Conservation (phyloP, 768 basidiomycete species). For the Tylopilus sp. region DNA sequence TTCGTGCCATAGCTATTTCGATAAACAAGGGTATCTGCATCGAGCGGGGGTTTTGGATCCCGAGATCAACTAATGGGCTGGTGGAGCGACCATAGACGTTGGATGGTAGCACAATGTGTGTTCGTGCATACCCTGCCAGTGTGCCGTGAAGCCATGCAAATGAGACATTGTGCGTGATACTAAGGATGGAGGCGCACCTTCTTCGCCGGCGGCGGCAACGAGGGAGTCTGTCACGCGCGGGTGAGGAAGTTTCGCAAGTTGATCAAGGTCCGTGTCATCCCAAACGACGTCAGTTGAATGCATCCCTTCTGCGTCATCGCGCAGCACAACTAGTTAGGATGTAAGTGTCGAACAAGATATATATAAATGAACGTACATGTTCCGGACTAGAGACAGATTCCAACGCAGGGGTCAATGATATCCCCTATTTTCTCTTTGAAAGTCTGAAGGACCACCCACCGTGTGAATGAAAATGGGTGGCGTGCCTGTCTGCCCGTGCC, state of each 20-base stretch:
- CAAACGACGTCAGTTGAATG: slow-evolving; percentile 39
- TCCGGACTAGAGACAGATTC: not conserved
- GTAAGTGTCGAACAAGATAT: not conserved
- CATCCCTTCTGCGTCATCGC: slow-evolving; percentile 43
- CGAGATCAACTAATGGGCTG: slow-evolving; percentile 42
- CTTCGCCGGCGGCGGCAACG: slow-evolving; percentile 42
- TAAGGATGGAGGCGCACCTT: not conserved
- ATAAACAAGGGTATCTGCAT: slow-evolving; percentile 51
- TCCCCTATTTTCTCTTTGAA: too few species aligned
- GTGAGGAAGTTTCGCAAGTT: slow-evolving; percentile 42
- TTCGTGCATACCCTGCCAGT: slow-evolving; percentile 1
- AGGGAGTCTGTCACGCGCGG: slow-evolving; percentile 48
- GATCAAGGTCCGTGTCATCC: slow-evolving; percentile 43
- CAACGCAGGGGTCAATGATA: too few species aligned
- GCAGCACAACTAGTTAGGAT: slow-evolving; percentile 34
- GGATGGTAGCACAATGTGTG: slow-evolving; percentile 46
- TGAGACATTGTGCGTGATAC: not conserved
- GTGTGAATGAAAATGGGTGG: slow-evolving; percentile 55
- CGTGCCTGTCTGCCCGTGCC: slow-evolving; percentile 38
- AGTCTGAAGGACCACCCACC: slow-evolving; percentile 35
- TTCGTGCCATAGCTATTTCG: slow-evolving; percentile 42
- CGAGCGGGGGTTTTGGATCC: slow-evolving; percentile 45
- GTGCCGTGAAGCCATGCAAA: not conserved
- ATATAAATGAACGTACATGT: not conserved
- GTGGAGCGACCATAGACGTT: slow-evolving; percentile 58